Evolutionary conservation across 2,329 filamentous ascomycete genomes (phyloP).

Genomic region (Colletotrichum sp.): DNA sequence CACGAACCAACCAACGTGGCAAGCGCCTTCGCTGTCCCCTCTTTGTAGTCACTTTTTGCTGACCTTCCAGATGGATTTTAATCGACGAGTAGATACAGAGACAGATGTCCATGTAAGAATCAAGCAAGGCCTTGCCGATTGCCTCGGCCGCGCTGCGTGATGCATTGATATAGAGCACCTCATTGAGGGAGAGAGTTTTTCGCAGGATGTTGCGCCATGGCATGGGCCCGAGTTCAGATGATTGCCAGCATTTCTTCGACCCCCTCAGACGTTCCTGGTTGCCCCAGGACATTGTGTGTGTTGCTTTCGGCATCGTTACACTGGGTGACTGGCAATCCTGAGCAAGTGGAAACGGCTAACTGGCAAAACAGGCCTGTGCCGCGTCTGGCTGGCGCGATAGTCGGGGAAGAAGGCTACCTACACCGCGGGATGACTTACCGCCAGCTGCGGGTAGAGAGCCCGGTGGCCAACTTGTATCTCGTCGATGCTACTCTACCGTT

Average conservation of each 20-base stretch:
- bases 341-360: neutral
- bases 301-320: neutral
- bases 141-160: neutral
- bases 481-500: neutral
- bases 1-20: neutral
- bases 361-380: neutral
- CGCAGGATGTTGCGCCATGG: neutral
- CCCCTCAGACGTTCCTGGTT: neutral
- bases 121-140: neutral
- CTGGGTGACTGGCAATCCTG: neutral
- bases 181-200: neutral
- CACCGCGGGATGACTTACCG: neutral
- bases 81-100: neutral
- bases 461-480: neutral
- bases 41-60: neutral
- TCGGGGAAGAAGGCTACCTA: neutral
- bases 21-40: neutral
- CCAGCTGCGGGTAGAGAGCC: neutral
- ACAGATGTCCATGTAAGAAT: neutral
- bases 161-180: neutral
- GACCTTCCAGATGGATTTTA: neutral
- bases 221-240: constrained; percentile 5
- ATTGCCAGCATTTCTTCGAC: neutral
- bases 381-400: neutral
- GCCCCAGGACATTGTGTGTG: neutral